Evolutionary conservation across 345 rosid species (phyloP), one percentile per base, ranked within the genome.

Genomic region (Clausena lansium): DNA sequence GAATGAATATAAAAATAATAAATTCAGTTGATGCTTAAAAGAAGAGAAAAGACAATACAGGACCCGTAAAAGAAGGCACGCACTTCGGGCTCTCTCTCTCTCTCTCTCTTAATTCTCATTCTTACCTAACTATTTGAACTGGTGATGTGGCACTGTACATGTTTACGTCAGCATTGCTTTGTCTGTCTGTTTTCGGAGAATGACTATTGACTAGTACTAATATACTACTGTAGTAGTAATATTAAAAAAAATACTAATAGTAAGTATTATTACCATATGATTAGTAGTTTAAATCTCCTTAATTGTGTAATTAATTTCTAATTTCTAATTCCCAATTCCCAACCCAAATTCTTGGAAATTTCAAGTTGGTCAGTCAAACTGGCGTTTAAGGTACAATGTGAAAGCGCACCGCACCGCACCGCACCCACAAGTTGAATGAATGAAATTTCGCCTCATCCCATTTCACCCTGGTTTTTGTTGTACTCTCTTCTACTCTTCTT

Each of bases 11-110:
- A 11, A 45, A 45, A 45, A 13, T 45, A 45, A 45, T 45, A 45
- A 45, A 45, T 45, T 45, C 50, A 45, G 62, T 58, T 15, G 47
- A 36, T 65, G 75, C 57, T 71, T 30, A 58, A 64, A 69, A 77
- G 79, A 77, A 70, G 75, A 79, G 81, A 84, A 60, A 50, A 70
- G 80, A 79, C 85, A 50, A 66, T 78, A 78, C 85, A 75, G 19
- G 71, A 70, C 80, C 83, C 73, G 71, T 30, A 58, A 75, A 82
- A 79, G 77, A 78, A 76, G 82, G 65, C 83, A 75, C 55, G 33
- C 76, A 17, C 8, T 65, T 25, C 73, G 64, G 67, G 39, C 70
- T 25, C 13, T 13, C 13, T 6, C 35, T 30, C 35, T 24, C n/a
- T 19, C 0, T 32, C 45, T 25, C 39, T 45, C 55, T 65, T 25